Base-by-base conservation (phyloP, 768 basidiomycete genomes). In the Hortiboletus flavorubellus region DNA sequence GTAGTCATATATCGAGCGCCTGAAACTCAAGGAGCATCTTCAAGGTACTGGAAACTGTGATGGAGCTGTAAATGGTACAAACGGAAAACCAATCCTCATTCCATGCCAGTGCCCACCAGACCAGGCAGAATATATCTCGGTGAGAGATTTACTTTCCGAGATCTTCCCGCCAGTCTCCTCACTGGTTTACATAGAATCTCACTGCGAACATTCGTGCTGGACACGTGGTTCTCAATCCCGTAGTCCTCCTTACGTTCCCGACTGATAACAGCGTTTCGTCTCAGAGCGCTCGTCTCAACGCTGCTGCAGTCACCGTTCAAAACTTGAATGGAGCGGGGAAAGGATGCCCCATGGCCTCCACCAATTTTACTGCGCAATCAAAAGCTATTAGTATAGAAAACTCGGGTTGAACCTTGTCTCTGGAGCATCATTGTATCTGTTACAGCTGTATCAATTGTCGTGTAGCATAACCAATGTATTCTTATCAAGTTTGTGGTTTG, bases 261-360 rank as follows among this genome's bases (percentile, higher is more conserved):
- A 72, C 67, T 0, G 79, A 80, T 51, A 64, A 68, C 55, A 74
- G 71, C 39, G 68, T 60, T 30, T 68, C 62, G 1, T 74, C 75
- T 21, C 75, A 78, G 63, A 65, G 59, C 42, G 73, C 74, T 2
- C 82, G 87, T 33, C 75, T 90, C 52, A 71, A 80, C 48, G 78
- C 85, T 26, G 78, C 82, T 14, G 64, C 83, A 8, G 77, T 87
- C 38, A 85, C 88, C 2, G 72, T 89, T 37, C 89, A 90, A 71
- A 91, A 90, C 65, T 68, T 90, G 49, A 74, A 77, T 41, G 89
- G 86, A 1, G 74, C 82, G 1, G 89, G 88, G 21, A 71, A 74
- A 7, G 88, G 87, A 11, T 89, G 86, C 65, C 87, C 87, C 3
- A 78, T 81, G 12, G 76, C 78, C 0, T 76, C 85, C 7, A 85